These are phyloP conservation scores for Solanum habrochaites DNA, from an alignment of 257 asterid genomes.

Conservation along the genomic window DNA sequence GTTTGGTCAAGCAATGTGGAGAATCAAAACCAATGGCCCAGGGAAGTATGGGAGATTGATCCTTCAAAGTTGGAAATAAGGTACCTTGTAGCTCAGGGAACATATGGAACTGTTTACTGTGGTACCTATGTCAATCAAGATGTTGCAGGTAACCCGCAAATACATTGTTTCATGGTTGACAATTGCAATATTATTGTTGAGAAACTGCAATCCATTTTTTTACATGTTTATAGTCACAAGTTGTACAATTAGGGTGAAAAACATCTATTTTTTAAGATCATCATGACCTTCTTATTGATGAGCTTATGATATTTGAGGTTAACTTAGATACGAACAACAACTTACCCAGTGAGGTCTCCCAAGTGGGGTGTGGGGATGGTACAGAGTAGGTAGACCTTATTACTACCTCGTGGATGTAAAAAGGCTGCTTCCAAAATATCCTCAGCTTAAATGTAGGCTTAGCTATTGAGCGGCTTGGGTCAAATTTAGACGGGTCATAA, in stretches of 20 bases:
- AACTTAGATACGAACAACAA: neutral
- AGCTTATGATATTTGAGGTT: neutral
- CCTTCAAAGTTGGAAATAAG: constrained; percentile 70
- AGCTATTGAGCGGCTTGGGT: too few species aligned
- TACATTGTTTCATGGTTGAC: neutral
- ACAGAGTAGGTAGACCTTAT: too few species aligned
- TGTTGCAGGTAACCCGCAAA: constrained; percentile 57
- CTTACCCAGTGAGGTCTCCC: too few species aligned
- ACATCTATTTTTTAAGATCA: neutral
- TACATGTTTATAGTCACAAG: neutral
- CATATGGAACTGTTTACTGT: constrained; percentile 78
- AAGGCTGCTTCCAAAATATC: too few species aligned
- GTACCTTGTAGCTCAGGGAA: constrained; percentile 82
- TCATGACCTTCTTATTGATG: neutral
- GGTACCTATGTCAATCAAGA: constrained; percentile 70
- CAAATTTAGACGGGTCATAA: too few species aligned
- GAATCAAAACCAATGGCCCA: constrained; percentile 30
- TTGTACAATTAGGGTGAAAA: neutral
- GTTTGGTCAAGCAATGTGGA: constrained; percentile 69
- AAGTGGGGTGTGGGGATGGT: too few species aligned
- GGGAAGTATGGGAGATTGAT: constrained; percentile 82
- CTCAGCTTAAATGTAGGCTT: neutral
- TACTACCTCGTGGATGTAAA: neutral
- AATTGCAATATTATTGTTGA: neutral
- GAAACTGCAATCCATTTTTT: neutral